phyloP scores from a whole-genome alignment of 2,329 filamentous ascomycete species.

The Penicillium sp. region DNA sequence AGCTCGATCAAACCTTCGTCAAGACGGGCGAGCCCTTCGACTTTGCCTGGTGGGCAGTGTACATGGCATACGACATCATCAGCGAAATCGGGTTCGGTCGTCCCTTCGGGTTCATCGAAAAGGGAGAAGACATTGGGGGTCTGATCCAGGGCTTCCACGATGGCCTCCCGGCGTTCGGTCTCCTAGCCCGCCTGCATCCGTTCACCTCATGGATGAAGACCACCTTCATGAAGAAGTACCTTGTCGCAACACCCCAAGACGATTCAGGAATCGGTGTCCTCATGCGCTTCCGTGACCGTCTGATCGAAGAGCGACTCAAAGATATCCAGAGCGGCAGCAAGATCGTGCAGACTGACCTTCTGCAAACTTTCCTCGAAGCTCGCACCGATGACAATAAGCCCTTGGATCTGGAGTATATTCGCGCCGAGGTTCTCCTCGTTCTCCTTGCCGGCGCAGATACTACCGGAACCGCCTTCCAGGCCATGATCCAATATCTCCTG shows the following conservation, averaged over 20 bases:
- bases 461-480: conserved; percentile 52
- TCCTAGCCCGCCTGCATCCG: conserved; percentile 53
- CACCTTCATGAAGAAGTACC: conserved; percentile 52
- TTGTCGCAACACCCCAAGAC: conserved; percentile 55
- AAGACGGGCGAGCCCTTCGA: conserved; percentile 49
- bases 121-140: conserved; percentile 52
- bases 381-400: conserved; percentile 47
- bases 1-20: conserved; percentile 49
- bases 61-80: conserved; percentile 59
- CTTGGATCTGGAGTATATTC: conserved; percentile 52
- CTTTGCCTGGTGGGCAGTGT: conserved; percentile 57
- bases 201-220: conserved; percentile 56
- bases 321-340: conserved; percentile 50
- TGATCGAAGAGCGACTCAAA: conserved; percentile 49
- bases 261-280: conserved; percentile 55
- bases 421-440: conserved; percentile 53
- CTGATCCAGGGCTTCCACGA: conserved; percentile 57
- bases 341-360: conserved; percentile 49
- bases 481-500: conserved; percentile 47
- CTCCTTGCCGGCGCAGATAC: conserved; percentile 54
- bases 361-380: conserved; percentile 52
- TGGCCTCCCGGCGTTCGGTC: conserved; percentile 51
- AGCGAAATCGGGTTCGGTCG: conserved; percentile 56
- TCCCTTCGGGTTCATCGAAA: conserved; percentile 56
- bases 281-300: conserved; percentile 57